Evolutionary conservation across 2,329 filamentous ascomycete species (phyloP).

Genomic region (Chrysosporium queenslandicum): DNA sequence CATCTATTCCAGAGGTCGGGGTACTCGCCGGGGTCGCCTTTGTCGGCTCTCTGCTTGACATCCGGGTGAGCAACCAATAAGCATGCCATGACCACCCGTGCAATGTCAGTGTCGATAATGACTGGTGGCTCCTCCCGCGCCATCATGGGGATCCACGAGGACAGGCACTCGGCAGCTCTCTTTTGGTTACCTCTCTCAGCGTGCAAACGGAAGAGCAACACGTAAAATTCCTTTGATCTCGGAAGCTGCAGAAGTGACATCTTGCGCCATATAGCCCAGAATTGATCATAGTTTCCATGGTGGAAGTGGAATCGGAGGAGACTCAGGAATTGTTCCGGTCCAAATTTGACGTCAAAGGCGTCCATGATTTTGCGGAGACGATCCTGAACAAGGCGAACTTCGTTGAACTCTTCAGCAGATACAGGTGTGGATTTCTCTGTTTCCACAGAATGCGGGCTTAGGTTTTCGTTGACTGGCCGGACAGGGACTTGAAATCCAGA

Average conservation of each 20-base stretch:
- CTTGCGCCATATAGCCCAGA: conserved; percentile 53
- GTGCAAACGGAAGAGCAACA: conserved; percentile 43
- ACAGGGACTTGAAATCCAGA: conserved; percentile 38
- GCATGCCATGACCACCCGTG: conserved; percentile 44
- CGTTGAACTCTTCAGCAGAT: conserved; percentile 10
- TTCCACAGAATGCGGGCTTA: conserved; percentile 31
- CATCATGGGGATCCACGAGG: conserved; percentile 53
- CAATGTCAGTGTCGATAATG: conserved; percentile 36
- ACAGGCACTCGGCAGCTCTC: conserved; percentile 40
- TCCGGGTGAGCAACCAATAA: conserved; percentile 46
- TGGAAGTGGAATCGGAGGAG: conserved; percentile 30
- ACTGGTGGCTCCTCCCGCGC: conserved; percentile 45
- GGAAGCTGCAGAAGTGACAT: conserved; percentile 42
- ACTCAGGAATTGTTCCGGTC: conserved; percentile 22
- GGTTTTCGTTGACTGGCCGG: conserved; percentile 23
- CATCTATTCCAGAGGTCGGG: conserved; percentile 14
- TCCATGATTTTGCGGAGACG: conserved; percentile 26
- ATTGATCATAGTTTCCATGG: conserved; percentile 44
- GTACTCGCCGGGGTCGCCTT: conserved; percentile 11
- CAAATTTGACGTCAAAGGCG: conserved; percentile 24
- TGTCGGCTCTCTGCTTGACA: conserved; percentile 31
- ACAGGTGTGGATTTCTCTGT: conserved; percentile 20
- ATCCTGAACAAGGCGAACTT: conserved; percentile 17
- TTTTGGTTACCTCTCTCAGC: conserved; percentile 37
- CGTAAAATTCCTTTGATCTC: conserved; percentile 48